A percentile compares a stretch with the other conserved stretches of the same genome.
These are phyloP conservation scores for Trypanosomatidae sp. DNA, from an alignment of 208 protist species.

Conservation along the genomic window DNA sequence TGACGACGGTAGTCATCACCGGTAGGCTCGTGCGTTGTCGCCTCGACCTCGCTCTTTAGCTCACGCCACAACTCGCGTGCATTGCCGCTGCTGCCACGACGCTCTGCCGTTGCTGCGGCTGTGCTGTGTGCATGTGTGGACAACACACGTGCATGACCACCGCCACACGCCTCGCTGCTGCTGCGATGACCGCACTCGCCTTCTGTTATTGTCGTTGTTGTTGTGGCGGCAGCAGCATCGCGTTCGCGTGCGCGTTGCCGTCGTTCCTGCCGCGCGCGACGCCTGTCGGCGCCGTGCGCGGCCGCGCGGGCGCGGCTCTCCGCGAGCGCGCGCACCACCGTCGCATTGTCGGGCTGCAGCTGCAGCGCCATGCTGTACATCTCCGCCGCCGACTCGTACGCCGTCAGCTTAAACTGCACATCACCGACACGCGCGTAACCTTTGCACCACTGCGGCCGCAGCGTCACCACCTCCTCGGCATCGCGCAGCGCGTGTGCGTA, in stretches of 20 bases:
- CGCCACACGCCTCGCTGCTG: neutral
- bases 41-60: conserved; percentile 52
- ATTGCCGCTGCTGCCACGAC: conserved; percentile 8
- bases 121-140: neutral
- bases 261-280: neutral
- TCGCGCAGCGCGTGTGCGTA: conserved; percentile 78
- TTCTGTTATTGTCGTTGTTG: neutral
- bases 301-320: conserved; percentile 36
- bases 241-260: neutral
- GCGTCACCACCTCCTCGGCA: conserved; percentile 65
- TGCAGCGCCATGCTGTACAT: conserved; percentile 81
- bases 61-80: conserved; percentile 31
- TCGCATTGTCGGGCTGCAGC: conserved; percentile 64
- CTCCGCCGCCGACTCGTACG: conserved; percentile 80
- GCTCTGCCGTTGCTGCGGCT: neutral
- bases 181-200: neutral
- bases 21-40: conserved; percentile 25
- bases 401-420: conserved; percentile 67
- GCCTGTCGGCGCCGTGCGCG: no score
- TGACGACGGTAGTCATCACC: conserved; percentile 60
- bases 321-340: conserved; percentile 27
- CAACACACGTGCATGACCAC: neutral
- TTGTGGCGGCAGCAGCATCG: neutral
- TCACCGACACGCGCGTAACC: conserved; percentile 87
- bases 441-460: conserved; percentile 90